Evolutionary conservation across 2,329 filamentous ascomycete species (phyloP).

Genomic region (Monilinia fructicola): DNA sequence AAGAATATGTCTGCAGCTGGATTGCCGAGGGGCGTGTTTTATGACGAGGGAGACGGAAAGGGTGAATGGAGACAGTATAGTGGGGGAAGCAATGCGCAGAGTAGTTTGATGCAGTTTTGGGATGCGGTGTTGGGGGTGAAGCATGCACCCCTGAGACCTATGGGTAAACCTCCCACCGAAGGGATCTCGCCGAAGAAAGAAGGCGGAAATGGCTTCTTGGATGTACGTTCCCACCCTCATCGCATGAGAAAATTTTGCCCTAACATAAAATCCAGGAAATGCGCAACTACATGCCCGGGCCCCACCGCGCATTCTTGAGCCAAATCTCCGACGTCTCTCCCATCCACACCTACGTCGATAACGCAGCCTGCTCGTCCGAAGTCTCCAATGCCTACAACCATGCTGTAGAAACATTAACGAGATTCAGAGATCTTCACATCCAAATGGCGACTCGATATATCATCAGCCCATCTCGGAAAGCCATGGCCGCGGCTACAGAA

Average conservation of each 20-base stretch:
- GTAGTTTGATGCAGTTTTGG: constrained; percentile 89
- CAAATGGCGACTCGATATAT: constrained; percentile 90
- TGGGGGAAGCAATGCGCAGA: constrained; percentile 93
- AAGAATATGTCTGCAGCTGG: constrained; percentile 89
- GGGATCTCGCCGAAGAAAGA: constrained; percentile 26
- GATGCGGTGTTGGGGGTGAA: constrained; percentile 83
- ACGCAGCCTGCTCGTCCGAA: constrained; percentile 45
- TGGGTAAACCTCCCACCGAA: constrained; percentile 36
- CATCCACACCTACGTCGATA: constrained; percentile 65
- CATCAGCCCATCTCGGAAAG: constrained; percentile 67
- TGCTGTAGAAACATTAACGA: constrained; percentile 71
- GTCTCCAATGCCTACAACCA: constrained; percentile 66
- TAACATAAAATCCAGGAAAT: constrained; percentile 55
- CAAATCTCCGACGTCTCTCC: constrained; percentile 69
- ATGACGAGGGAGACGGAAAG: constrained; percentile 69
- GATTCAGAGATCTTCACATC: constrained; percentile 82
- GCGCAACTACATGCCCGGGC: constrained; percentile 85
- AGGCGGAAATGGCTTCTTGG: constrained; percentile 32
- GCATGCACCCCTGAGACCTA: constrained; percentile 51
- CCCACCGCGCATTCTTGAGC: constrained; percentile 75
- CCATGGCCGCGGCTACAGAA: constrained; percentile 30
- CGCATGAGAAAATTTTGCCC: neutral
- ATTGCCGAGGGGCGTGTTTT: constrained; percentile 78
- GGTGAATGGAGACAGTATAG: constrained; percentile 73
- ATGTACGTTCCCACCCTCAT: constrained; percentile 24